Conservation (phyloP, 768 basidiomycete genomes). For the Galerina sulciceps region DNA sequence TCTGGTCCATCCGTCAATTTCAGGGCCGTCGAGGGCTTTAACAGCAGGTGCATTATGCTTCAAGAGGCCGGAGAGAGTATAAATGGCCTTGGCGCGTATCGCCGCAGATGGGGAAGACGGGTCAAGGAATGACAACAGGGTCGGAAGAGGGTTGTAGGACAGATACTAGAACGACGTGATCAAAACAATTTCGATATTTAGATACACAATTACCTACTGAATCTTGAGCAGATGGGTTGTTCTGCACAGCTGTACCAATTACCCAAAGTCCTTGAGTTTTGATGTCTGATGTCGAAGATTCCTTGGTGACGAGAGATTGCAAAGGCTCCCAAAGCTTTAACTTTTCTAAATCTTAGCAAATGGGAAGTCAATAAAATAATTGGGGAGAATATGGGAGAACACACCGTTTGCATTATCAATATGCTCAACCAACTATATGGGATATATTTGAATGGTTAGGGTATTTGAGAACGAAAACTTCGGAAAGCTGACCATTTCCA, state of each 20-base stretch:
- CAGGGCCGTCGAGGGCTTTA: conserved; percentile 44
- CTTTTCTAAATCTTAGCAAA: conserved; percentile 68
- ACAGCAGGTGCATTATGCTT: conserved; percentile 81
- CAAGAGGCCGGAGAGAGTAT: conserved; percentile 76
- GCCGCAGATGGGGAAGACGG: conserved; percentile 53
- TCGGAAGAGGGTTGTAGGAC: conserved; percentile 64
- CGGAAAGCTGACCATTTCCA: conserved; percentile 74
- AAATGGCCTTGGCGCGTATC: conserved; percentile 80
- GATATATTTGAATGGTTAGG: background rate
- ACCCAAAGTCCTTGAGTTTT: conserved; percentile 81
- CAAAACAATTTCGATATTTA: background rate
- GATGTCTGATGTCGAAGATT: conserved; percentile 60
- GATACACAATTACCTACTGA: conserved; percentile 50
- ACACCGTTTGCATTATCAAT: conserved; percentile 92
- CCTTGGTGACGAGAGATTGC: conserved; percentile 60
- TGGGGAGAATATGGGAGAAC: conserved; percentile 2
- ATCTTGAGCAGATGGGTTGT: conserved; percentile 84
- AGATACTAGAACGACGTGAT: conserved; percentile 52
- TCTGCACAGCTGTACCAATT: conserved; percentile 87
- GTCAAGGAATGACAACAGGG: conserved; percentile 63
- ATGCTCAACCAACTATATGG: conserved; percentile 73
- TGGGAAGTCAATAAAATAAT: background rate
- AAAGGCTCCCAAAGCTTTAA: conserved; percentile 82
- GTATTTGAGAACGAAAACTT: background rate
- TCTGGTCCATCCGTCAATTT: conserved; percentile 65